Conservation (phyloP, 768 basidiomycete species). For the Leccinum sublutescens region DNA sequence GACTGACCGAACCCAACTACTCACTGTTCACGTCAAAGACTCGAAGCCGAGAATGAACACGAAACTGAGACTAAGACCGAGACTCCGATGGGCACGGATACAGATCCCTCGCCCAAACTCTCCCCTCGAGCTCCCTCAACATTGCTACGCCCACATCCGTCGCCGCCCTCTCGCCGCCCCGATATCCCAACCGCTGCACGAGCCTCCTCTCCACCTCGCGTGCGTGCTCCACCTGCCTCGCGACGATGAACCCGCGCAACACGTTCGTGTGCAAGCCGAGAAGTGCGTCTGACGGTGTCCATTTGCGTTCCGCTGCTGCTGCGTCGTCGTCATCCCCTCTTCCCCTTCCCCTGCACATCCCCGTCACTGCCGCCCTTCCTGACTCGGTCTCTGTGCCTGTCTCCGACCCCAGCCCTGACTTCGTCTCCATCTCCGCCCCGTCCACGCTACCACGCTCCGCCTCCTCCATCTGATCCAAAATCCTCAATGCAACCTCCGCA, state of each 20-base stretch:
- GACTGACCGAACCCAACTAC: no score
- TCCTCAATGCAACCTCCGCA: no score
- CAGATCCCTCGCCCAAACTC: no score
- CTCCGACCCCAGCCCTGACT: not conserved
- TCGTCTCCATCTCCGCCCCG: not conserved
- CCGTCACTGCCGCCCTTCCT: not conserved
- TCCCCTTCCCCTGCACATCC: not conserved
- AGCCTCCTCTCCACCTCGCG: slow-evolving; percentile 32
- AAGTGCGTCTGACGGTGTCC: not conserved
- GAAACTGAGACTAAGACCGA: no score
- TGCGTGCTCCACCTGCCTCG: slow-evolving; percentile 30
- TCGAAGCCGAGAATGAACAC: no score
- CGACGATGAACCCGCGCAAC: slow-evolving; percentile 38
- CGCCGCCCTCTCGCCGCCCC: slow-evolving; percentile 17
- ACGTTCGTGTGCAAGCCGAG: slow-evolving; percentile 39
- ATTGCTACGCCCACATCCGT: slow-evolving; percentile 25
- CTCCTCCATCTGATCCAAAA: no score
- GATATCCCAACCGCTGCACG: slow-evolving; percentile 20
- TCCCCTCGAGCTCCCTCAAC: slow-evolving; percentile 13
- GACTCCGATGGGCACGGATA: no score
- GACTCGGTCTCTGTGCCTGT: not conserved
- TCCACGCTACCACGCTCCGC: not conserved
- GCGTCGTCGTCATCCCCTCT: not conserved
- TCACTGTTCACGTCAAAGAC: no score
- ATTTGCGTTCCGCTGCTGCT: no score